Evolutionary conservation across 2,329 filamentous ascomycete species (phyloP).

Genomic region (Albifimbria verrucaria): DNA sequence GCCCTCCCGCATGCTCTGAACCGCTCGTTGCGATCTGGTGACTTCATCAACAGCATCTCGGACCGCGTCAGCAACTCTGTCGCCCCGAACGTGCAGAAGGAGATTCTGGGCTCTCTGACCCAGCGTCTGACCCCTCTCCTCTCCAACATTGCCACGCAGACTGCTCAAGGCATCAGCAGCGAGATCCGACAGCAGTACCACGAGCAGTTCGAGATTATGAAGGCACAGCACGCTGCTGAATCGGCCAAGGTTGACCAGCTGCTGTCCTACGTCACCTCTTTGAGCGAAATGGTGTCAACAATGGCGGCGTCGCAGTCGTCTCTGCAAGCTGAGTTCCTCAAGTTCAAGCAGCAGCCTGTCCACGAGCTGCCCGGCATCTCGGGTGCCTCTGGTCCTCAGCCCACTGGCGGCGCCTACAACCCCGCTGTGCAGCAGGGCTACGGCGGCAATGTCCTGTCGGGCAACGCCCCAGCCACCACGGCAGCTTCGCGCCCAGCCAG

Average conservation of each 20-base stretch:
- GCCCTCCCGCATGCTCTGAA: constrained; percentile 61
- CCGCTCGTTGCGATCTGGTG: constrained; percentile 62
- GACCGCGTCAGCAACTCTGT: constrained; percentile 70
- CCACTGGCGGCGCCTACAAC: constrained; percentile 15
- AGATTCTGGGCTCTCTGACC: constrained; percentile 59
- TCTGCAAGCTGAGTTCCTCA: constrained; percentile 63
- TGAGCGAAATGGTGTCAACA: constrained; percentile 66
- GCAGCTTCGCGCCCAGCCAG: constrained; percentile 31
- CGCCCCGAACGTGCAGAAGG: constrained; percentile 64
- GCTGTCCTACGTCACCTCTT: constrained; percentile 60
- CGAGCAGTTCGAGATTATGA: constrained; percentile 48
- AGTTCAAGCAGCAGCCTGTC: constrained; percentile 49
- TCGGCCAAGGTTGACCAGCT: constrained; percentile 69
- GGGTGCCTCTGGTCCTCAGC: constrained; percentile 17
- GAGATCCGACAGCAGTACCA: constrained; percentile 64
- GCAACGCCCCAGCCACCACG: constrained; percentile 24
- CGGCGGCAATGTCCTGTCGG: constrained; percentile 13
- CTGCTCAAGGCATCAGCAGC: constrained; percentile 63
- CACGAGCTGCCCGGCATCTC: constrained; percentile 37
- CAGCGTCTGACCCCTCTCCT: constrained; percentile 65
- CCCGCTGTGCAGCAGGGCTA: constrained; percentile 23
- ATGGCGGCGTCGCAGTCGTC: constrained; percentile 68
- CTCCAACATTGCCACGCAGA: constrained; percentile 59
- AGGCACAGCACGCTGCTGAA: constrained; percentile 48
- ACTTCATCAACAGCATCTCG: constrained; percentile 65